Evolutionary conservation across 2,329 filamentous ascomycete genomes (phyloP), one percentile per base, ranked within the genome.

Genomic region (Sarocladium brachiariae): DNA sequence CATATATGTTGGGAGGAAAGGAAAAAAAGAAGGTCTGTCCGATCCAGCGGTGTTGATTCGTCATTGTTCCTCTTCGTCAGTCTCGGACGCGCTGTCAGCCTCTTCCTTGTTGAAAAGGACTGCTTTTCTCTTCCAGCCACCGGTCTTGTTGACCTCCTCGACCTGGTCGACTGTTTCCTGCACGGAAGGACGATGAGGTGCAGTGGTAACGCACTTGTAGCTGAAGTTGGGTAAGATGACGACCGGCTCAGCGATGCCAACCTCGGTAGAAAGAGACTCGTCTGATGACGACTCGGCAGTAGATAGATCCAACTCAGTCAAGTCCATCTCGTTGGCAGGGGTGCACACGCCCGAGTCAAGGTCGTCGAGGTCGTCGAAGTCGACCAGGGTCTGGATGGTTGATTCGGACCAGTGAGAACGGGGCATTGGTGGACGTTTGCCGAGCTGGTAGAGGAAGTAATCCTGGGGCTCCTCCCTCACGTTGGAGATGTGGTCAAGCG

Each of bases 341-440:
- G 53, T 49, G 46, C 21, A 37, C 25, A n/a, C 31, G 5, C 46
- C 46, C 5, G 30, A 35, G 8, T 4, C 46, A n/a, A 50, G 52
- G 4, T 60, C 56, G n/a, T 63, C 61, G 27, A 53, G 34, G 10
- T 54, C 37, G 21, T 57, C 56, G 27, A 61, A 53, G 48, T 56
- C 59, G 43, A 58, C 57, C 21, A 63, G 50, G 2, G 61, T 60
- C 53, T 66, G 60, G 51, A 71, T 65, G 25, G 70, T 72, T 7
- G 70, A 72, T 50, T 70, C 69, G 34, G 70, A 72, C 70, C 70
- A 72, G 51, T 63, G 65, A 18, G 69, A 71, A 48, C 63, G 60
- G 2, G 62, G 65, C 55, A 68, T 52, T 3, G 59, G 54, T 18
- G 66, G 65, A 16, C 62, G 59, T 52, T 58, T 56, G 37, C 59